Conservation (phyloP, 2,329 filamentous ascomycete genomes). For the Aspergillus candidus region DNA sequence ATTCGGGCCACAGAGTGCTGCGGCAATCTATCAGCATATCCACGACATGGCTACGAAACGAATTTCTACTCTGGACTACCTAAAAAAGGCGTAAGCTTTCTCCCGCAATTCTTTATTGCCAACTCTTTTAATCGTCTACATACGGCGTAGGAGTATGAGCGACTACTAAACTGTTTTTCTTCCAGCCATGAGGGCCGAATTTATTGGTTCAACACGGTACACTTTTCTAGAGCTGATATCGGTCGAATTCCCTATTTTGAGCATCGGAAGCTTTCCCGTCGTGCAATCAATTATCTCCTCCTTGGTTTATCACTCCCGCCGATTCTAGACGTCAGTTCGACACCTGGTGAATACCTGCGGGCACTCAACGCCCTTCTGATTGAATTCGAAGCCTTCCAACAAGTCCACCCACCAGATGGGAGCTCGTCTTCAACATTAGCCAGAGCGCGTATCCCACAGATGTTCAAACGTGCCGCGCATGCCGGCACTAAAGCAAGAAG, state of each 20-base stretch:
- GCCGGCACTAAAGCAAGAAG: constrained; percentile 53
- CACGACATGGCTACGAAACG: constrained; percentile 85
- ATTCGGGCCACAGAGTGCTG: constrained; percentile 45
- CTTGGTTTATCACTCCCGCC: constrained; percentile 86
- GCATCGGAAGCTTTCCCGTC: constrained; percentile 72
- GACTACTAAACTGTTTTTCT: constrained; percentile 9
- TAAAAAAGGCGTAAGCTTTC: constrained; percentile 74
- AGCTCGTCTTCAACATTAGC: constrained; percentile 62
- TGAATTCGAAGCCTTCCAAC: constrained; percentile 92
- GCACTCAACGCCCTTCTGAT: constrained; percentile 76
- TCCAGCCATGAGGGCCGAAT: constrained; percentile 82
- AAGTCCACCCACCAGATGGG: constrained; percentile 73
- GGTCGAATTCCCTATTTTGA: constrained; percentile 80
- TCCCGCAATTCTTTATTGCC: no score
- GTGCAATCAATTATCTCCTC: constrained; percentile 88
- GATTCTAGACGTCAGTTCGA: constrained; percentile 76
- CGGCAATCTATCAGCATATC: constrained; percentile 59
- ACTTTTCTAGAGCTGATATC: constrained; percentile 79
- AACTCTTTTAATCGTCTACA: neutral
- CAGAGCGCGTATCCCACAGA: constrained; percentile 72
- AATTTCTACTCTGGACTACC: constrained; percentile 87
- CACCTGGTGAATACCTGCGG: constrained; percentile 76
- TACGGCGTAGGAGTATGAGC: neutral
- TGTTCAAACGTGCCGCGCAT: constrained; percentile 65
- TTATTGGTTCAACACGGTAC: constrained; percentile 97